Base-by-base conservation (phyloP, 192 early-diverging fungal genomes). In the Glomus cerebriforme region DNA sequence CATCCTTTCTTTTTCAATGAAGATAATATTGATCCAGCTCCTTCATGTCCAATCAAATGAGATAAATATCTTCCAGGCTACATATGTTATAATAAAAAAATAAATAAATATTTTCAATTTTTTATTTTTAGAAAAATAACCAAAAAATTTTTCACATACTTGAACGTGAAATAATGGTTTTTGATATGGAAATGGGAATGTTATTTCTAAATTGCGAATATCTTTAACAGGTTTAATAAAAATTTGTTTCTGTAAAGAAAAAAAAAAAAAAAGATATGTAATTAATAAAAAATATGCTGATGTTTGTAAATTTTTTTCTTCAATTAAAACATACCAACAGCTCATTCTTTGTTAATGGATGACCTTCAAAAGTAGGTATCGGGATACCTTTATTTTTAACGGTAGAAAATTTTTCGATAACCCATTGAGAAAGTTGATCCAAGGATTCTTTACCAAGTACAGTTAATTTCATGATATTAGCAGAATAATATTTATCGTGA, bases 401-500 rank as follows among this genome's bases (percentile, higher is more conserved):
- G 10, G 66, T 81, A 22, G 95, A 92, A 79, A 97, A 95, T 80
- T 91, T 92, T 15, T 89, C 82, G 8, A 95, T 92, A 0, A 88
- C 91, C 96, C 93, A 94, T 73, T 90, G 82, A 27, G 87, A 82
- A 73, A 98, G 82, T 77, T 91, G 83, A 79, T 96, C 93, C 68
- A 98, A 80, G 19, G 94, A 81, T 77, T 98, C 95, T 83, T 74
- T 47, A 26, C 96, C 97, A 17, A 96, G 79, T 0, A 98, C 86
- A 9, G 90, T 92, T 45, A 97, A 85, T 81, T 92, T 93, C 96
- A 97, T 97, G 45, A 96, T 94, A 80, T 95, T 96, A 7, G 95
- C 89, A 24, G 94, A 95, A 82, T 98, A 98, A 83, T 94, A 96
- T 64, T 87, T 89, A 32, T 83, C 85, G 81, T 98, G 92, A 79